Percentiles rank a stretch among this genome's conserved stretches.
Evolutionary conservation across 805 yeast genomes (phyloP).

Genomic region (Candida silvicultrix): DNA sequence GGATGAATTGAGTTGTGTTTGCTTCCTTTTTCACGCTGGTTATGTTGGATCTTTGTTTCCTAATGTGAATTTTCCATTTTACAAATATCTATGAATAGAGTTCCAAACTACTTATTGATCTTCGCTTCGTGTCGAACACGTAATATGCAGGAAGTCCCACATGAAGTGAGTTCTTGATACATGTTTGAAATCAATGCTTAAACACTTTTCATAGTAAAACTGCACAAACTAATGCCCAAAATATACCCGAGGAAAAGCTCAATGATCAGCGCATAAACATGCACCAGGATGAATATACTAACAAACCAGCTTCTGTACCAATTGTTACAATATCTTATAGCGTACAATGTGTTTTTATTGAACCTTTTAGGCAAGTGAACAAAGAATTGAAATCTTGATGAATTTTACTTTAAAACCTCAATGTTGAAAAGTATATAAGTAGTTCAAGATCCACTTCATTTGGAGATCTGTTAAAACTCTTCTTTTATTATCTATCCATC

Average conservation of each 20-base stretch:
- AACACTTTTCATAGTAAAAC: not conserved
- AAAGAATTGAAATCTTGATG: too few relatives aligned
- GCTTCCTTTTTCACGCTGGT: not conserved
- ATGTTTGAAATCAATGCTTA: too few relatives aligned
- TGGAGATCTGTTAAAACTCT: not conserved
- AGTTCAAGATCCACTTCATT: not conserved
- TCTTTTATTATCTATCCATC: not conserved
- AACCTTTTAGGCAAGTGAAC: not conserved
- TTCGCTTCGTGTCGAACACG: not conserved
- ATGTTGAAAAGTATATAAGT: not conserved
- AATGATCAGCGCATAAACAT: not conserved
- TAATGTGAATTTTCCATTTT: not conserved
- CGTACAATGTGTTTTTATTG: not conserved
- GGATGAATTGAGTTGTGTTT: not conserved
- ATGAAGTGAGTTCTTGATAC: not conserved
- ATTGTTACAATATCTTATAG: too few relatives aligned
- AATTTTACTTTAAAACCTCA: too few relatives aligned
- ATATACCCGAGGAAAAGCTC: not conserved
- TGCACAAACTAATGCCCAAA: not conserved
- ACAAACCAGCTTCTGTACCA: not conserved
- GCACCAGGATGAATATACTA: not conserved
- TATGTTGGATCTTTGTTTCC: not conserved
- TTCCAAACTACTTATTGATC: not conserved
- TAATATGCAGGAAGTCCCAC: not conserved
- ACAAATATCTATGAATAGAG: not conserved